Evolutionary conservation across 2,329 filamentous ascomycete species (phyloP), one percentile per base, ranked within the genome.

Genomic region (Fusarium sp.): DNA sequence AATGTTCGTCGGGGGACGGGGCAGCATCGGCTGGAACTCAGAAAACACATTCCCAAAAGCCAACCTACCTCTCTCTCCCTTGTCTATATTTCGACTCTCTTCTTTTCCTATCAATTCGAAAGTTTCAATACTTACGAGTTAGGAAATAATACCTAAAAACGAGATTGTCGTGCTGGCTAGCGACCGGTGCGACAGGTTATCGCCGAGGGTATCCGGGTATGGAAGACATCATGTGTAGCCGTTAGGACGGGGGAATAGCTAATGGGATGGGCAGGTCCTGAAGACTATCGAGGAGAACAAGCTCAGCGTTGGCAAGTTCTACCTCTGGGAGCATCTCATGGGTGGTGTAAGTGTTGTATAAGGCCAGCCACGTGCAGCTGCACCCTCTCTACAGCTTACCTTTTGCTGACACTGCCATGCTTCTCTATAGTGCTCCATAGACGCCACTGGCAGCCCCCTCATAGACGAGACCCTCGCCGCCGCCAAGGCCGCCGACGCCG

Each of bases 261-360:
- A 45, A 68, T 29, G 10, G 18, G 4, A 47, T 20, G 22, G 37
- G 79, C 13, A 97, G 94, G 86, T 96, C 76, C 89, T 98, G 80
- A 93, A 92, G 81, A 88, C 93, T 6, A 87, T 98, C 68, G 93
- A 97, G 86, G 89, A 92, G 78, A 85, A 87, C 77, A 92, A 90
- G 80, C 89, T 92, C 66, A 89, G 91, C 75, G 88, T 93, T 64
- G 87, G 86, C 82, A 92, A 92, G 79, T 98, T 98, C 87, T 94
- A 96, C 82, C 93, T 98, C 79, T 90, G 98, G 81, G 91, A 98
- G 66, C 94, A 98, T 82, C 88, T 97, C 66, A 90, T 99, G 67
- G 95, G 96, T 79, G 96, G 96, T 80, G 96, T 97, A 90, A 87
- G 94, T 73, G 35, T 27, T 45, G 29, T 37, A 56, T 67, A 4